These are phyloP conservation scores for Cucurbita ficifolia DNA, from an alignment of 306 rosid species.

Conservation along the genomic window DNA sequence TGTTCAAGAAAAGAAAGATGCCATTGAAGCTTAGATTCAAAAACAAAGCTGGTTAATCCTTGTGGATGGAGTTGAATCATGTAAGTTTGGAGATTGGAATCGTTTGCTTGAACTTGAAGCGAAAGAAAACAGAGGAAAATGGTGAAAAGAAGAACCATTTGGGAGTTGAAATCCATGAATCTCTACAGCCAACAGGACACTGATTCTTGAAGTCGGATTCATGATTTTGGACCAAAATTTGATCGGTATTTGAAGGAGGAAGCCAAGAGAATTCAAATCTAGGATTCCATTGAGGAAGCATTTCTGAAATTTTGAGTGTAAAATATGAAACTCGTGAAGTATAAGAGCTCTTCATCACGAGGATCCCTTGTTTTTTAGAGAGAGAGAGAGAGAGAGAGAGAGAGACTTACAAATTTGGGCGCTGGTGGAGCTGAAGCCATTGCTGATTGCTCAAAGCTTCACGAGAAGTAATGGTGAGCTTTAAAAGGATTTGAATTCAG, in stretches of 20 bases:
- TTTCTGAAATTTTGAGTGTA: conserved; percentile 11
- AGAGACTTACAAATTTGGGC: not conserved
- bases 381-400: not conserved
- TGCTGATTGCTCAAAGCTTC: conserved; percentile 15
- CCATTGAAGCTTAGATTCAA: conserved; percentile 54
- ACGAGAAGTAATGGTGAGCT: conserved; percentile 61
- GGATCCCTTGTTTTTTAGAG: conserved; percentile 52
- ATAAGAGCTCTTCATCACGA: conserved; percentile 92
- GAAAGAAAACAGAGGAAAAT: conserved; percentile 21
- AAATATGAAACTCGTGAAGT: conserved; percentile 79
- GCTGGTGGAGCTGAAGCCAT: conserved; percentile 21
- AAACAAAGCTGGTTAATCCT: conserved; percentile 28
- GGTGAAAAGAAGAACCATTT: conserved; percentile 12
- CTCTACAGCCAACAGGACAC: conserved; percentile 5
- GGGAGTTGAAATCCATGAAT: conserved; percentile 40
- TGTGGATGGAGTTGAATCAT: conserved; percentile 71
- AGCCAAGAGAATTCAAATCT: no score
- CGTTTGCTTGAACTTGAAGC: conserved; percentile 32
- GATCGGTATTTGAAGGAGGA: conserved; percentile 73
- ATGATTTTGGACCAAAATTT: conserved; percentile 22
- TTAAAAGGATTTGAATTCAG: conserved; percentile 10
- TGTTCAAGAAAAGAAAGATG: conserved; percentile 58
- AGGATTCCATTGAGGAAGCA: not conserved
- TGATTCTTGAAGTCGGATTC: conserved; percentile 13
- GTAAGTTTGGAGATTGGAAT: conserved; percentile 47